These are phyloP conservation scores for Cladosporium sp. DNA, from an alignment of 2,329 filamentous ascomycete species.

Conservation along the genomic window DNA sequence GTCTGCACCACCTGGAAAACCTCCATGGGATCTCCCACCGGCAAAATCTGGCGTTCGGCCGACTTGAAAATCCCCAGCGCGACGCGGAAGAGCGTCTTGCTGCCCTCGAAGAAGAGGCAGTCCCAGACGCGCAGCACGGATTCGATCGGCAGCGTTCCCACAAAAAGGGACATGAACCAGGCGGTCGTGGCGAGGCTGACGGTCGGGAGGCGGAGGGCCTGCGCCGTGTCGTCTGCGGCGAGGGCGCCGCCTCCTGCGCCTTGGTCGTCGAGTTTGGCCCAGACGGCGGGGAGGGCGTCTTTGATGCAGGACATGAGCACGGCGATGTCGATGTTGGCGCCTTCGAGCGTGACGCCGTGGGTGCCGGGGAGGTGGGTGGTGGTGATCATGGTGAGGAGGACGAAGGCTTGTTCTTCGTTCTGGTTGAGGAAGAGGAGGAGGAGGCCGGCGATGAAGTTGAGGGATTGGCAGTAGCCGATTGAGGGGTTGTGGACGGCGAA, in stretches of 20 bases:
- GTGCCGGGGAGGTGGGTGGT: constrained; percentile 84
- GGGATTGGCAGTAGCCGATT: constrained; percentile 92
- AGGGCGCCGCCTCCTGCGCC: constrained; percentile 44
- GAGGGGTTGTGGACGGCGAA: constrained; percentile 87
- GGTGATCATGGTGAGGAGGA: constrained; percentile 90
- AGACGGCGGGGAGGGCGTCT: constrained; percentile 77
- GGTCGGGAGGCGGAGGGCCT: constrained; percentile 64
- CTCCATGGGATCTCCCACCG: constrained; percentile 83
- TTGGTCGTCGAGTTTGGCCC: constrained; percentile 82
- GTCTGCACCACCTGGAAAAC: constrained; percentile 93
- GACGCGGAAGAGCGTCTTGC: constrained; percentile 88
- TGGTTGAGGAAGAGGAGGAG: constrained; percentile 76
- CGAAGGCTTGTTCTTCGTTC: constrained; percentile 88
- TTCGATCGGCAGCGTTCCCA: constrained; percentile 88
- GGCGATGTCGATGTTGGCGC: constrained; percentile 88
- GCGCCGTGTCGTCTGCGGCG: constrained; percentile 39
- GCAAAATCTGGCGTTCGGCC: constrained; percentile 74
- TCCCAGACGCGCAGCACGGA: constrained; percentile 93
- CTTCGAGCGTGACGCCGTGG: constrained; percentile 84
- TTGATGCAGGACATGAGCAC: constrained; percentile 86
- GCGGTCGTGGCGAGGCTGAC: constrained; percentile 90
- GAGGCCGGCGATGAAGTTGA: constrained; percentile 91
- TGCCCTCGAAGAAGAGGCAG: constrained; percentile 91
- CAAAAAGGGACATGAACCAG: constrained; percentile 98
- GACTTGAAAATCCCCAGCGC: constrained; percentile 88